Evolutionary conservation across 1,284 basidiomycete genomes (phyloP), one percentile per base, ranked within the genome.

Genomic region (Lentinus polychrous): DNA sequence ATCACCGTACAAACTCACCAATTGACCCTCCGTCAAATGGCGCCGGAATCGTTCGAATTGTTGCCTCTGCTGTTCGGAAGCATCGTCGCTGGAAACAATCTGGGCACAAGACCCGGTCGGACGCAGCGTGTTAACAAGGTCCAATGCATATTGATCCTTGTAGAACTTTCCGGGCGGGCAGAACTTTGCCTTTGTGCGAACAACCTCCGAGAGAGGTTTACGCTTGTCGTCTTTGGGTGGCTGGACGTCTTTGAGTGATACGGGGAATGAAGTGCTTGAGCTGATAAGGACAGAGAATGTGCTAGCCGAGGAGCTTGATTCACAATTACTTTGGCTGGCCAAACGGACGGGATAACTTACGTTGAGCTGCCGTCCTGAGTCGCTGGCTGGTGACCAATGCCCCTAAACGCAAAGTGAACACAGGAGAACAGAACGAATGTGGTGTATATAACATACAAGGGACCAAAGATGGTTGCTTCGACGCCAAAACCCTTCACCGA

Each of bases 401-500:
- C 45, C 36, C 35, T 20, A 34, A 24, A 43, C 36, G 15, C 23
- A 24, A 32, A 27, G 22, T 38, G 32, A 15, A 17, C 44, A 20
- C 18, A 8, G 15, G 52, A 41, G 8, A 49, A 51, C 24, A 52
- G 52, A 34, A 11, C 22, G n/a, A 22, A 36, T 37, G 34, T 4
- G 10, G 15, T 6, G 7, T 3, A 46, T 23, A 17, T 40, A n/a
- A 34, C 66, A 52, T 44, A 68, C 66, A 66, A 56, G 27, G 65
- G 64, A 2, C 65, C 66, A 51, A 68, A 68, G 23, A 68, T 68
- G 4, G 66, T 68, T 0, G 61, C 53, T 20, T 57, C 48, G 2
- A 4, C 17, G 11, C 14, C 17, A 10, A 22, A 14, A 36, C 2
- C 10, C 10, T 34, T 34, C 15, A 34, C 11, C 6, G 24, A 20